Evolutionary conservation across 108 stramenopile species (phyloP), one percentile per base, ranked within the genome.

Genomic region (Cyclotella sp.): DNA sequence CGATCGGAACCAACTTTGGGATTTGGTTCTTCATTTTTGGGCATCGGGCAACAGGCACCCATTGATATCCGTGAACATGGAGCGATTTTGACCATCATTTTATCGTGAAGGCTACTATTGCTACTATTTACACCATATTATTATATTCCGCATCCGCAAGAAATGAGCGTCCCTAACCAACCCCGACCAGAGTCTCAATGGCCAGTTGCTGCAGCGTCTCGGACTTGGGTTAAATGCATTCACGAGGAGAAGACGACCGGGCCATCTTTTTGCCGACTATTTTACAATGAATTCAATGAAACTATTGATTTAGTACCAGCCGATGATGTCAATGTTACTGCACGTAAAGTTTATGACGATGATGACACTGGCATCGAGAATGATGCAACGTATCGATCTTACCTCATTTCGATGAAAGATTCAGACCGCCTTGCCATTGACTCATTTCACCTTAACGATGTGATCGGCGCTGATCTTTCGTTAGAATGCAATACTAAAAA

Each of bases 381-480:
- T 40, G 53, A 49, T 9, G 57, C 64, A 28, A 27, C 40, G 4
- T 76, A 76, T 60, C 39, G 47, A 68, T 76, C 76, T 13, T 76
- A 76, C 57, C 53, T 76, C 22, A 18, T 16, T 8, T 34, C 66
- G 18, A 40, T 60, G 51, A 68, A 62, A 5, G 67, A 60, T 61
- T 21, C 18, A 40, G 61, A 28, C 26, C 30, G 42, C 0, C 7
- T 3, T 53, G 44, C 54, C 34, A 55, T 52, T 22, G 79, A 80
- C 42, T 73, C 51, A 0, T 80, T 80, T 51, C 68, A 74, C 21
- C 73, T 68, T 30, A 19, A 63, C 47, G 59, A 81, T 64, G 68
- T 81, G 18, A 75, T 81, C 28, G 80, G 80, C 0, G 73, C 68
- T 28, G 60, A 69, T 41, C 63, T 81, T n/a, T 81, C 80, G 10